Evolutionary conservation across 768 basidiomycete species (phyloP).

Genomic region (Boletellus emodensis): DNA sequence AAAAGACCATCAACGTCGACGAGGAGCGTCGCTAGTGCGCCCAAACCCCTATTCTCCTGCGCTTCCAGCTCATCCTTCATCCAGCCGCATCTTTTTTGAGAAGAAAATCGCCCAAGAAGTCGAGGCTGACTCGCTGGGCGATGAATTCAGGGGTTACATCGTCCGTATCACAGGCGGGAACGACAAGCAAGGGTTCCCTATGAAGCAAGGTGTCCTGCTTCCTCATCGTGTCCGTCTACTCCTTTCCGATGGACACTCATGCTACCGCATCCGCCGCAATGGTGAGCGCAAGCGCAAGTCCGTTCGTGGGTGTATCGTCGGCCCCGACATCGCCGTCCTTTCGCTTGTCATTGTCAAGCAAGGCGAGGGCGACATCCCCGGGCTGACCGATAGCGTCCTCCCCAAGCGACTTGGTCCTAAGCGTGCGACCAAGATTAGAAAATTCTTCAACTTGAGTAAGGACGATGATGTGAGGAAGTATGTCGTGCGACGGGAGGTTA

Average conservation of each 20-base stretch:
- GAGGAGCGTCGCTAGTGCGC: slow-evolving; percentile 83
- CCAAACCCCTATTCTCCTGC: background rate
- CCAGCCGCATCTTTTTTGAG: slow-evolving; percentile 92
- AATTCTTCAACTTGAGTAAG: slow-evolving; percentile 97
- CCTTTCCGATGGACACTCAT: slow-evolving; percentile 94
- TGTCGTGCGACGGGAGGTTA: slow-evolving; percentile 90
- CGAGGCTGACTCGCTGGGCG: slow-evolving; percentile 82
- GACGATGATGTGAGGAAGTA: slow-evolving; percentile 99
- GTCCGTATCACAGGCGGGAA: slow-evolving; percentile 97
- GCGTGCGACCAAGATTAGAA: slow-evolving; percentile 94
- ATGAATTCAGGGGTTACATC: slow-evolving; percentile 96
- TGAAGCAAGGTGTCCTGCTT: slow-evolving; percentile 98
- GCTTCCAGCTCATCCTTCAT: background rate
- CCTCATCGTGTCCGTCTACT: slow-evolving; percentile 92
- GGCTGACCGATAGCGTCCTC: slow-evolving; percentile 86
- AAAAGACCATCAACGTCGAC: slow-evolving; percentile 94
- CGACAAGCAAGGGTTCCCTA: slow-evolving; percentile 98
- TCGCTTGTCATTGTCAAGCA: slow-evolving; percentile 95
- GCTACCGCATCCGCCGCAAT: slow-evolving; percentile 87
- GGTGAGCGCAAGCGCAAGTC: slow-evolving; percentile 99
- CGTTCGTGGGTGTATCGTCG: slow-evolving; percentile 97
- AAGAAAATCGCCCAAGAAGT: slow-evolving; percentile 97
- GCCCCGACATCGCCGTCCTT: slow-evolving; percentile 93
- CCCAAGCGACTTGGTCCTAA: slow-evolving; percentile 97
- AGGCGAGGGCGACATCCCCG: slow-evolving; percentile 86